Conservation (phyloP, 176 grass and related monocot species). For the Zoysia japonica region DNA sequence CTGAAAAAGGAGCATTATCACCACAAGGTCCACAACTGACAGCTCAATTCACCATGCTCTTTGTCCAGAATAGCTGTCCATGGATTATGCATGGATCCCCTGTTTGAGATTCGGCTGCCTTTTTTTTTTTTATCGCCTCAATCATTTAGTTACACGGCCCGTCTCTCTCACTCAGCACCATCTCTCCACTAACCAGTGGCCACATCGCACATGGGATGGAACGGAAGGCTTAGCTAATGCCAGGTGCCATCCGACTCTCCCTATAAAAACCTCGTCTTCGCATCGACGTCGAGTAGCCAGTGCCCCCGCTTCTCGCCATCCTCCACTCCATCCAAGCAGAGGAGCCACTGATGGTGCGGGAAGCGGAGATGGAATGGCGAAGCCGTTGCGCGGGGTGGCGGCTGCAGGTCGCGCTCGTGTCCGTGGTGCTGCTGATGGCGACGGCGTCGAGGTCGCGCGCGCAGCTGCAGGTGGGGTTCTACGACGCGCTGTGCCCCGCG, state of each 20-base stretch:
- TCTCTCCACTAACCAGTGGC: slow-evolving; percentile 1
- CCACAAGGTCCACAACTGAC: not conserved
- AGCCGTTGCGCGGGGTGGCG: no score
- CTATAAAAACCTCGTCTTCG: no score
- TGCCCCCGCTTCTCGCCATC: no score
- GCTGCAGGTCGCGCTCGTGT: not conserved
- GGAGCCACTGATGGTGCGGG: no score
- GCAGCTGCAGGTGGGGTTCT: slow-evolving; percentile 61
- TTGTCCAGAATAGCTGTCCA: not conserved
- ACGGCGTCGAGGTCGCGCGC: slow-evolving; percentile 21
- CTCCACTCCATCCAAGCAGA: no score
- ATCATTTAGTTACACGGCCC: not conserved
- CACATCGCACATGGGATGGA: no score
- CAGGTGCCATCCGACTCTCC: no score
- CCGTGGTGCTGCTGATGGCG: not conserved
- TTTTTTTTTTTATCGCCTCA: slow-evolving; percentile 11
- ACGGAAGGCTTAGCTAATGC: no score
- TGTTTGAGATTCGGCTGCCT: not conserved
- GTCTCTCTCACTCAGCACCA: not conserved
- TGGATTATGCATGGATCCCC: not conserved
- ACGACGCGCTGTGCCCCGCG: slow-evolving; percentile 60
- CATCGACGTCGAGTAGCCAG: no score
- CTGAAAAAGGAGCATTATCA: not conserved
- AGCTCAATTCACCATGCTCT: not conserved
- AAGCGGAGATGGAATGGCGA: not conserved